Conservation (phyloP, 768 basidiomycete genomes). For the Lentinus tigrinus region DNA sequence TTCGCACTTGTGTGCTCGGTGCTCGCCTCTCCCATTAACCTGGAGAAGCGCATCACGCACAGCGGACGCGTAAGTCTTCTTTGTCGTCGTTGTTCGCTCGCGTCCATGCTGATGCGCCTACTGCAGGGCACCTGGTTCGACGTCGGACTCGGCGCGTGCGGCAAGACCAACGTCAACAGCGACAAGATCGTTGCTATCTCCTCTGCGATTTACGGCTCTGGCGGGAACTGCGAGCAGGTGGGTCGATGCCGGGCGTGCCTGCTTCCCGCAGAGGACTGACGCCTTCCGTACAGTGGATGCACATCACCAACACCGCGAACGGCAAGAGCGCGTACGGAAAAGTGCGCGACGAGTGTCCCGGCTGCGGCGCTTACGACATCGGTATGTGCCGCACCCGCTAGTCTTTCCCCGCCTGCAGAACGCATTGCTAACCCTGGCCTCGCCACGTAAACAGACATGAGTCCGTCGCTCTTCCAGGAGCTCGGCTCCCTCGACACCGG, state of each 20-base stretch:
- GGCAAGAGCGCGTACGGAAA: constrained; percentile 48
- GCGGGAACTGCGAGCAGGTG: constrained; percentile 62
- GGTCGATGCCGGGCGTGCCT: constrained; percentile 14
- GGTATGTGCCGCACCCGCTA: constrained; percentile 41
- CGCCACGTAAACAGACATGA: constrained; percentile 54
- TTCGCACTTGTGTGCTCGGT: constrained; percentile 42
- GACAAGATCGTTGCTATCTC: constrained; percentile 66
- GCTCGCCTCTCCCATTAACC: constrained; percentile 48
- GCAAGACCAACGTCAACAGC: constrained; percentile 43
- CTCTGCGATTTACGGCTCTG: constrained; percentile 49
- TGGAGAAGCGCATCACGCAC: constrained; percentile 54
- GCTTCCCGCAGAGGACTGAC: background rate
- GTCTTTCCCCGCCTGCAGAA: background rate
- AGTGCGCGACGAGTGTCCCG: constrained; percentile 57
- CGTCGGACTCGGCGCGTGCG: constrained; percentile 64
- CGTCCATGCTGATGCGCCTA: background rate
- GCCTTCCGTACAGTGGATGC: constrained; percentile 46
- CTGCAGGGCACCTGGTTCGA: constrained; percentile 68
- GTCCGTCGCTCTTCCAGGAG: constrained; percentile 55
- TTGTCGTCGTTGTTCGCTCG: background rate
- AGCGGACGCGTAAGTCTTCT: constrained; percentile 51
- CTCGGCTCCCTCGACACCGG: constrained; percentile 49
- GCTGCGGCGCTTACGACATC: constrained; percentile 52
- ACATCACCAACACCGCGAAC: constrained; percentile 58
- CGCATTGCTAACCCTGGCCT: background rate